These are phyloP conservation scores for Zygoascus sp. DNA, from an alignment of 1,139 yeast genomes.

Conservation along the genomic window DNA sequence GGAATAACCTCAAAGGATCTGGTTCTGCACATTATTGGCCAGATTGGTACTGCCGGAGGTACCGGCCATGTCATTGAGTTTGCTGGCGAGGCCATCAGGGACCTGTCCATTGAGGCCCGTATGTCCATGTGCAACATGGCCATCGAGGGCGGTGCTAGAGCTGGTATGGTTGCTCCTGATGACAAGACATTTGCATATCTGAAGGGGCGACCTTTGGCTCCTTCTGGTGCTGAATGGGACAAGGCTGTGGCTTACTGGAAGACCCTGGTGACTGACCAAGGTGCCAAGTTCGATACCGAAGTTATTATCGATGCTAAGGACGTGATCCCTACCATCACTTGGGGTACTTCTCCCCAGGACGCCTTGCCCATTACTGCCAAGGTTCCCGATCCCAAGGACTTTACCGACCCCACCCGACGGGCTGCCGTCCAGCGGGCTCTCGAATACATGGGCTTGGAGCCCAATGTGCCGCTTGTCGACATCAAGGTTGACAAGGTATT, in stretches of 20 bases:
- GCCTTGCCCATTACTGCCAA: conserved; percentile 87
- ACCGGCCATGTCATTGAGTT: conserved; percentile 96
- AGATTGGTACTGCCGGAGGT: conserved; percentile 99
- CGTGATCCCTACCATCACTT: conserved; percentile 91
- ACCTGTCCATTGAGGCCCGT: conserved; percentile 94
- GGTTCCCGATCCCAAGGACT: conserved; percentile 80
- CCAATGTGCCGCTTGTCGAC: conserved; percentile 74
- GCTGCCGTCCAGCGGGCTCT: conserved; percentile 89
- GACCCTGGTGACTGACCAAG: conserved; percentile 79
- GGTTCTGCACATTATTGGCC: conserved; percentile 89
- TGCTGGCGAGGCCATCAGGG: conserved; percentile 90
- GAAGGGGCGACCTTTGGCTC: conserved; percentile 92
- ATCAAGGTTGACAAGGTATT: conserved; percentile 85
- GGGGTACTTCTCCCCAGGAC: conserved; percentile 99
- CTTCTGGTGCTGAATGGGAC: conserved; percentile 90
- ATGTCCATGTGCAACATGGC: conserved; percentile 99
- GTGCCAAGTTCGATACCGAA: conserved; percentile 82
- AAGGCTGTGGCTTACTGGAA: conserved; percentile 91
- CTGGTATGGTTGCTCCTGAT: conserved; percentile 98
- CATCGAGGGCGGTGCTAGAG: conserved; percentile 98
- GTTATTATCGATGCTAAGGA: conserved; percentile 77
- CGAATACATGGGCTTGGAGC: conserved; percentile 80
- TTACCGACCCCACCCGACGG: conserved; percentile 70
- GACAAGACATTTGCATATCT: conserved; percentile 80
- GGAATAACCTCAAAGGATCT: conserved; percentile 96